Conservation (phyloP, 768 basidiomycete genomes). For the Mycena floridula region DNA sequence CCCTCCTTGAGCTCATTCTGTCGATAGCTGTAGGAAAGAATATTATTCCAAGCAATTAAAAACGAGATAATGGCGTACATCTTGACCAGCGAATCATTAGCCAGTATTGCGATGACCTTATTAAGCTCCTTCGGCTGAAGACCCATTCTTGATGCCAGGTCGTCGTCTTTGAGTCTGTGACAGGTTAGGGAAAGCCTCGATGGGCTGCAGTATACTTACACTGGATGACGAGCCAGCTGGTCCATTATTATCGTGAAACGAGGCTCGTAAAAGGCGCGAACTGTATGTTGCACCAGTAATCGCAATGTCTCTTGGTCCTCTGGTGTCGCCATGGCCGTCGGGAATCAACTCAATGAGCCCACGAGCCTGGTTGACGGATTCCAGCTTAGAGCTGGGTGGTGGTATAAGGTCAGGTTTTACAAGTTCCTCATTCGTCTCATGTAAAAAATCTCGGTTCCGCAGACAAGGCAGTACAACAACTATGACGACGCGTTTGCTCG, state of each 20-base stretch:
- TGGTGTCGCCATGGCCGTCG: conserved; percentile 70
- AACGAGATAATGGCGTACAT: conserved; percentile 63
- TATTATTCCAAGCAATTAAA: too few species aligned
- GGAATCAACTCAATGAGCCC: too few species aligned
- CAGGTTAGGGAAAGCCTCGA: conserved; percentile 18
- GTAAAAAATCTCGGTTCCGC: too few species aligned
- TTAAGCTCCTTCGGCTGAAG: conserved; percentile 85
- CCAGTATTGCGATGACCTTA: conserved; percentile 79
- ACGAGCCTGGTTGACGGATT: too few species aligned
- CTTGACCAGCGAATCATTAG: conserved; percentile 72
- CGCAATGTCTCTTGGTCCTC: conserved; percentile 80
- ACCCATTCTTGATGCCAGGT: conserved; percentile 86
- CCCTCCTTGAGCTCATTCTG: conserved; percentile 91
- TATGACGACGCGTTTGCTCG: conserved; percentile 43
- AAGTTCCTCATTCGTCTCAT: too few species aligned
- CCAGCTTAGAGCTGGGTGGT: too few species aligned
- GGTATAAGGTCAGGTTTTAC: too few species aligned
- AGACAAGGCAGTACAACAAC: too few species aligned
- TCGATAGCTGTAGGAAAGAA: conserved; percentile 55
- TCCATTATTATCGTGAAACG: conserved; percentile 90
- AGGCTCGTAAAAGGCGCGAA: conserved; percentile 91
- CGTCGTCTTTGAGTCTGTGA: conserved; percentile 76
- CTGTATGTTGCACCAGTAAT: conserved; percentile 88
- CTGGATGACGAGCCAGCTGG: conserved; percentile 86
- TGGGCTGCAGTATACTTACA: conserved; percentile 83